Evolutionary conservation across 2,329 filamentous ascomycete species (phyloP), one percentile per base, ranked within the genome.

Genomic region (Trichoderma semiorbis): DNA sequence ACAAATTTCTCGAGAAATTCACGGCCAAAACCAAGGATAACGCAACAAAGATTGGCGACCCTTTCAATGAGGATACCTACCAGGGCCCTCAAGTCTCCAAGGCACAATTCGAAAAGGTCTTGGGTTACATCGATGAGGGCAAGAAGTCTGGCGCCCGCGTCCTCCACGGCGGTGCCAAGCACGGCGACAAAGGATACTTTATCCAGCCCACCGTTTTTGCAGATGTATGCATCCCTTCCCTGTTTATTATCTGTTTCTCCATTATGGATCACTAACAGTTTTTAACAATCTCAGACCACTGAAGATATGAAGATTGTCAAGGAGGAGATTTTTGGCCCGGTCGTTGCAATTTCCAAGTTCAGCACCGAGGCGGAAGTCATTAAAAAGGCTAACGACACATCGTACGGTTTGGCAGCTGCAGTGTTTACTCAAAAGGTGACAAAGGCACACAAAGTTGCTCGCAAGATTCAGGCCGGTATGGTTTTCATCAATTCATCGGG

Each of bases 91-190:
- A 94, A 3, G 84, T 93, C 63, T 84, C 81, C 73, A 95, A 95
- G 82, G 92, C 92, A 32, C 88, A 93, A 30, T 83, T 61, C 21
- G 66, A 66, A 14, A 72, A 69, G n/a, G 65, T 75, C 6, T 36
- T 61, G 18, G 43, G 53, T 4, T 68, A 73, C 68, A 73, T 75
- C 32, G 43, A 87, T 53, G 92, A 95, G 78, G 91, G 95, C 43
- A 84, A 88, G 69, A 92, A 96, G 77, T 93, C 93, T 7, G 93
- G 93, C 50, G 92, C 84, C 7, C 90, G 89, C 78, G 84, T 95
- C 36, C 79, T 93, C 30, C 81, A 90, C 39, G 92, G 93, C 57
- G 94, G 94, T 2, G 80, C 81, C 3, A 57, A 58, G 36, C 70
- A 69, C 18, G 63, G 64, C 18, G 69, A 69, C 7, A 94, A 94